Conservation (phyloP, 495 filamentous ascomycete genomes). For the Neurospora tetraspora region DNA sequence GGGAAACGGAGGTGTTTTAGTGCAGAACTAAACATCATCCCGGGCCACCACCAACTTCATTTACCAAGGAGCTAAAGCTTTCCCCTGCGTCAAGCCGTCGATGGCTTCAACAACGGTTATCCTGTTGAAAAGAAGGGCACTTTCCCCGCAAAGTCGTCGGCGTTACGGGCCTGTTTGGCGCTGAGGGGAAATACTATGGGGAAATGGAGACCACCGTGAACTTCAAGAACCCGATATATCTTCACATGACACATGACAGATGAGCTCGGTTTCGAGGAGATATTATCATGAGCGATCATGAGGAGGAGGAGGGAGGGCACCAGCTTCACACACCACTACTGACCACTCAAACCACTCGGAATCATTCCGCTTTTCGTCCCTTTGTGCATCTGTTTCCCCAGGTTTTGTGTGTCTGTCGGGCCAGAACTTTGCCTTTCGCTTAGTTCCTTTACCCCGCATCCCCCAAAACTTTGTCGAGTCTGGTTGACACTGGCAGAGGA, state of each 20-base stretch:
- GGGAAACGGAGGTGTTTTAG: background rate
- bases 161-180: background rate
- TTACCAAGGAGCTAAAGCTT: background rate
- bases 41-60: background rate
- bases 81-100: background rate
- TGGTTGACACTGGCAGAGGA: background rate
- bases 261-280: background rate
- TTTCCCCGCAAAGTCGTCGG: background rate
- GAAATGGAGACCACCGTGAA: background rate
- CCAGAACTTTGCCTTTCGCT: background rate
- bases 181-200: background rate
- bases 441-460: background rate
- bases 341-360: background rate
- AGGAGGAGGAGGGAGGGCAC: background rate
- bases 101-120: background rate
- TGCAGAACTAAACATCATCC: background rate
- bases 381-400: background rate
- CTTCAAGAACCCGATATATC: background rate
- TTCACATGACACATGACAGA: background rate
- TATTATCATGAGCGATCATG: background rate
- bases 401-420: background rate
- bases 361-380: background rate
- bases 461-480: background rate
- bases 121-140: background rate
- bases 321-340: background rate